Evolutionary conservation across 2,329 filamentous ascomycete species (phyloP), one percentile per base, ranked within the genome.

Genomic region (Diatrype stigma): DNA sequence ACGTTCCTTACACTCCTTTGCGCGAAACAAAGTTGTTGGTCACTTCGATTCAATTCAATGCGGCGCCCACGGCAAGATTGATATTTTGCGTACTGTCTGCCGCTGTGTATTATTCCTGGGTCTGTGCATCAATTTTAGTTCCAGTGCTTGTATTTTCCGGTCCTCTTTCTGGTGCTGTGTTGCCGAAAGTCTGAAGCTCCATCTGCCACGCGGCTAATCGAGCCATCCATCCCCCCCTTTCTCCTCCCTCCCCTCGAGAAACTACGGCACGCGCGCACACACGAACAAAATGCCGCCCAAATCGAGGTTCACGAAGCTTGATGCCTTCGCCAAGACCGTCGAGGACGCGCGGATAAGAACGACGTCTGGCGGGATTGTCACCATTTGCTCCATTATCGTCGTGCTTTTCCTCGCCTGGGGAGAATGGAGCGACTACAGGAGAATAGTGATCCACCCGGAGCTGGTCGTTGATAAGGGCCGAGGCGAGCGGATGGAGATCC

Each of bases 401-500:
- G 90, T 99, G 49, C 67, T 97, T 42, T 96, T 87, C 71, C 80
- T 99, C 60, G 81, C 91, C 23, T 92, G 89, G 86, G 91, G 92
- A 70, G 94, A 99, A 85, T 99, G 94, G 93, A 77, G 81, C 52
- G 94, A 97, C 65, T 99, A 96, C 73, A 81, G 91, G 62, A 83
- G 86, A 66, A 81, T 97, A 58, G 80, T 87, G 46, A 89, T 99
- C 55, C 85, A 91, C 67, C 93, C 94, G 6, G 94, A 99, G 75
- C 74, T 99, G 62, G 84, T 99, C 53, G 94, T 99, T 19, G 95
- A 99, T 69, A 96, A 97, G 74, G 91, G 91, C 60, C 82, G 94
- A 88, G 91, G 90, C 70, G 92, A 99, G 78, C 90, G 93, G 71
- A 97, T 99, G 93, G 94, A 97, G 70, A 99, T 99, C 59, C 91